Evolutionary conservation across 306 rosid genomes (phyloP), one percentile per base, ranked within the genome.

Genomic region (Cyamopsis tetragonoloba): DNA sequence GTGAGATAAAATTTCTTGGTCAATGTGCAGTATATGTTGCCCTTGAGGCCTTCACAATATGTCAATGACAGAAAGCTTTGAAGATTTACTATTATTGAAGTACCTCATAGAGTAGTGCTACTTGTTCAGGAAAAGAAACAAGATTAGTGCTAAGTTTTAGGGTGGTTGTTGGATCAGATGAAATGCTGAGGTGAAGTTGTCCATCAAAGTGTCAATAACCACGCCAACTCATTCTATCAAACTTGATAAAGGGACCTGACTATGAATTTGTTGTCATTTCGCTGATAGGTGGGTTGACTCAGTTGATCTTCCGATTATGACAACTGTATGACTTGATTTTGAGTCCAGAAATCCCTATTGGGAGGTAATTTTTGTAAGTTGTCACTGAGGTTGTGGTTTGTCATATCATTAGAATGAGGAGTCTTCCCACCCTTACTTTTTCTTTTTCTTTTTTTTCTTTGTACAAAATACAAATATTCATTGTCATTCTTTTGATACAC

Each of bases 31-130:
- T 14, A 7, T 23, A 22, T 0, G 34, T 11, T 7, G 7, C 62
- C 9, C 54, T 49, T 49, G 24, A 14, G 53, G 63, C 13, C 70
- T 72, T 62, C 31, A 44, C 44, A n/a, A 50, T 59, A 59, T 72
- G 24, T 38, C 41, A 71, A 51, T 63, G 38, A 15, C 10, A 51
- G 47, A 62, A 27, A 54, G 19, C 49, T 49, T 38, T 51, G 22
- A 34, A 13, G 28, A 19, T 38, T 63, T n/a, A n/a, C 57, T 50
- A 39, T 30, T 48, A n/a, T 30, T 41, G 14, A 62, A 30, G 50
- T 53, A 72, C 24, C 22, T 50, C 64, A 8, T 17, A 26, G 35
- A 50, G 44, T 11, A 34, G 31, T 28, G 18, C 47, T 39, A 27
- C 46, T 37, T 2, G 2, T 15, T 31, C 24, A 17, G 7, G 9